Conservation (phyloP, 805 yeast species). For the Brettanomyces bruxellensis region DNA sequence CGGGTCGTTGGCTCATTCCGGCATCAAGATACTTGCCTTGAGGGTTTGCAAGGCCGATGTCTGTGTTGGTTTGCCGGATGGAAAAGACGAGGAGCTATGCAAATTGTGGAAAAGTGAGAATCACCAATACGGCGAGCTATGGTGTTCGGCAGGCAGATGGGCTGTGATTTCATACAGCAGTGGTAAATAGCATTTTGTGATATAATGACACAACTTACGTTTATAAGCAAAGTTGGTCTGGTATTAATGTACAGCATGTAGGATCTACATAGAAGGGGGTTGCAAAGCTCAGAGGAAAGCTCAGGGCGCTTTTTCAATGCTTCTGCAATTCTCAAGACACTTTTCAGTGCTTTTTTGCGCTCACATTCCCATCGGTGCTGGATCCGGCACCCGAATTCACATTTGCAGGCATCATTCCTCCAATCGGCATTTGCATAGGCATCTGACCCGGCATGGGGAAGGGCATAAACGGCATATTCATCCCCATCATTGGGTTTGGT, state of each 20-base stretch:
- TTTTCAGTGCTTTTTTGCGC: too few relatives aligned
- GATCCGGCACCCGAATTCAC: neutral
- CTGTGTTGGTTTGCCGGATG: conserved; percentile 71
- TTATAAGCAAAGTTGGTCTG: neutral
- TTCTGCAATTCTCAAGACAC: too few relatives aligned
- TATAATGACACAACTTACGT: too few relatives aligned
- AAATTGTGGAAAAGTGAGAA: conserved; percentile 47
- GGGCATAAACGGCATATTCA: conserved; percentile 24
- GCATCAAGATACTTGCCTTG: conserved; percentile 60
- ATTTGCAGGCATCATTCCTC: neutral
- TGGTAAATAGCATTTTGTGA: conserved; percentile 19
- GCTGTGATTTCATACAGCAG: conserved; percentile 69
- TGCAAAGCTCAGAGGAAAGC: too few relatives aligned
- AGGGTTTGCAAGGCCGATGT: conserved; percentile 98
- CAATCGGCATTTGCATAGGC: conserved; percentile 1
- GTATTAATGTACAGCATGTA: too few relatives aligned
- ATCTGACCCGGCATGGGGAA: conserved; percentile 9
- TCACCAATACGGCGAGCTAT: conserved; percentile 58
- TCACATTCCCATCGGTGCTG: too few relatives aligned
- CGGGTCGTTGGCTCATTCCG: conserved; percentile 53
- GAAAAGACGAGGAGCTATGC: conserved; percentile 61
- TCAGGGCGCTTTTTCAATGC: too few relatives aligned
- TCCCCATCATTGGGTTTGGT: conserved; percentile 12
- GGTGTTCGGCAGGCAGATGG: conserved; percentile 90
- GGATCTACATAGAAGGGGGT: too few relatives aligned